A percentile compares a stretch with the other conserved stretches of the same genome.
These are phyloP conservation scores for Inonotus obliquus DNA, from an alignment of 1,284 basidiomycete genomes.

Conservation along the genomic window DNA sequence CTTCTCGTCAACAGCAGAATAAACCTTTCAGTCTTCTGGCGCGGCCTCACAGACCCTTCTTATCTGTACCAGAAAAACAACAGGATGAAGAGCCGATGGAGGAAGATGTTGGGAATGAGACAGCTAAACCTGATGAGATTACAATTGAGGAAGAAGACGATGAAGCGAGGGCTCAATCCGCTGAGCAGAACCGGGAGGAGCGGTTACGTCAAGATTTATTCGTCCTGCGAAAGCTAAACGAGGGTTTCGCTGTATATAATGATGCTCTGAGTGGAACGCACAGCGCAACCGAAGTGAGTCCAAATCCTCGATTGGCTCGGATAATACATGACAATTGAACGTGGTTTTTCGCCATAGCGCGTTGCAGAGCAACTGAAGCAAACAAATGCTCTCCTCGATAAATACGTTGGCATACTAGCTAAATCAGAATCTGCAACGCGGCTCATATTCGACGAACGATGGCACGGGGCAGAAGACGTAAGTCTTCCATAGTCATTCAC, in stretches of 20 bases:
- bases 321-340: neutral
- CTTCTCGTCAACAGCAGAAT: neutral
- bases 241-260: slow-evolving; percentile 59
- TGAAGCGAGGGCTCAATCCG: slow-evolving; percentile 23
- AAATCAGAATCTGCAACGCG: slow-evolving; percentile 62
- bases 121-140: neutral
- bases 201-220: slow-evolving; percentile 68
- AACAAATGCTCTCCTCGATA: slow-evolving; percentile 66
- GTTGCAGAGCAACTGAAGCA: slow-evolving; percentile 59
- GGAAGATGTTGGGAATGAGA: slow-evolving; percentile 19
- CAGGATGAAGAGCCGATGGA: slow-evolving; percentile 20
- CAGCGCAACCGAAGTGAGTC: slow-evolving; percentile 61
- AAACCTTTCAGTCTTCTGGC: slow-evolving; percentile 22
- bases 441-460: slow-evolving; percentile 68
- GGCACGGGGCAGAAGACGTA: slow-evolving; percentile 66
- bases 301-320: neutral
- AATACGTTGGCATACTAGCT: slow-evolving; percentile 64
- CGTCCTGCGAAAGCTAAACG: slow-evolving; percentile 65
- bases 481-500: slow-evolving; percentile 31
- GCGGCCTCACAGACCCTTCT: neutral
- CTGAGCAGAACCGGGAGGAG: slow-evolving; percentile 55
- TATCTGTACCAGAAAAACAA: neutral
- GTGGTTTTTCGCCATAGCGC: slow-evolving; percentile 36
- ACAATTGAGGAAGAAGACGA: slow-evolving; percentile 15
- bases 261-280: slow-evolving; percentile 58